phyloP scores from a whole-genome alignment of 441 rosid species.

The Erodium texanum region DNA sequence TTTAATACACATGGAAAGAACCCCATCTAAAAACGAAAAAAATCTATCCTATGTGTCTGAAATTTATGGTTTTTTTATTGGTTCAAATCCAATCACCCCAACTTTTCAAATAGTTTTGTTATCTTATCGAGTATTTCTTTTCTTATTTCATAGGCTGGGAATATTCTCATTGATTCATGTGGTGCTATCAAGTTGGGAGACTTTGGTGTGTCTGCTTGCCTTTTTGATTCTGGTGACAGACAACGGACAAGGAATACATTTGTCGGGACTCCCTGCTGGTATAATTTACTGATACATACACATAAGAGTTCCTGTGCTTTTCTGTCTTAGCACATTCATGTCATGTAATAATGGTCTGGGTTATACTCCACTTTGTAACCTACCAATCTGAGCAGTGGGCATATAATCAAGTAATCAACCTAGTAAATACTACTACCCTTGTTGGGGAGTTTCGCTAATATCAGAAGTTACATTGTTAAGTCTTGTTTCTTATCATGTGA shows the following conservation, averaged over 20 bases:
- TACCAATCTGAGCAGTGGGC: not conserved
- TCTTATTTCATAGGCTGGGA: conserved; percentile 57
- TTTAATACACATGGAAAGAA: too few species aligned
- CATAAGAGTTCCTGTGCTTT: not conserved
- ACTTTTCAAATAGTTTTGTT: conserved; percentile 3
- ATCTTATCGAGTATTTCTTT: conserved; percentile 17
- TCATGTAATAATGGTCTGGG: not conserved
- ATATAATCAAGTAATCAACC: not conserved
- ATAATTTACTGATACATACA: conserved; percentile 20
- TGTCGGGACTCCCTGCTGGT: conserved; percentile 99
- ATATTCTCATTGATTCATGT: conserved; percentile 68
- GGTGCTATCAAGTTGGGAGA: conserved; percentile 87
- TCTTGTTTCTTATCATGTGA: not conserved
- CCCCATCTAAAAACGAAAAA: too few species aligned
- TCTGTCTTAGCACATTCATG: conserved; percentile 1
- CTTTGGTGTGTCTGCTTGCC: conserved; percentile 95
- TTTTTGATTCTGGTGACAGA: conserved; percentile 96
- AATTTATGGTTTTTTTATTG: too few species aligned
- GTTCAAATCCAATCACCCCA: too few species aligned
- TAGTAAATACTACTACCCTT: not conserved
- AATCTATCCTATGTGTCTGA: too few species aligned
- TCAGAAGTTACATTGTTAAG: not conserved
- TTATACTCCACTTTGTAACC: not conserved
- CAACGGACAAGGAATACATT: conserved; percentile 93
- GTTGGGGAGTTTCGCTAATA: not conserved